Evolutionary conservation across 176 grass and related monocot genomes (phyloP), one percentile per base, ranked within the genome.

Genomic region (Hyparrhenia diplandra): DNA sequence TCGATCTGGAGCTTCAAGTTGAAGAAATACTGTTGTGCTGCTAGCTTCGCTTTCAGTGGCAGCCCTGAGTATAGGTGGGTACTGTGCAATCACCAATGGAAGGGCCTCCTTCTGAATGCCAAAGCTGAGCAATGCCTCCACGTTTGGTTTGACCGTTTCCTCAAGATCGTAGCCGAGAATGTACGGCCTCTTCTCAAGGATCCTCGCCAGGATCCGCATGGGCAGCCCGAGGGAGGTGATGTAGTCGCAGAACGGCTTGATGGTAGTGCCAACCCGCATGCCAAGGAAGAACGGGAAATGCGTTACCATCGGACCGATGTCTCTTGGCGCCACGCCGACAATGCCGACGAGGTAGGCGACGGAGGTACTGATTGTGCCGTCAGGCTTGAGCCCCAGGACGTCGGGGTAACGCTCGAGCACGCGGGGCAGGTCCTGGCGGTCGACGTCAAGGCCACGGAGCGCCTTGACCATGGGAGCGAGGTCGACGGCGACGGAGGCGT

Each of bases 281-380:
- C 92, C 88, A 1, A 98, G 90, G 80, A 94, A 91, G 82, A 89
- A 94, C 3, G 95, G 95, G n/a, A 71, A 98, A 24, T 98, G 95
- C 18, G 95, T 94, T 11, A 98, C 88, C 95, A 98, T 98, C 52
- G 95, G 95, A 4, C 95, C 95, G 4, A 98, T 94, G 64, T 98
- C 95, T 2, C 95, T 85, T 45, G 95, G 92, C 10, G 69, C 85
- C n/a, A 98, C 90, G 2, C 95, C 82, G 0, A 70, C 92, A 9
- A 98, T 84, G 69, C 95, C 91, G 0, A 98, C 90, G 7, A 98
- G 89, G 85, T 98, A 98, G 0, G 90, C 92, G 24, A 94, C 90
- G 10, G 95, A 98, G 73, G 95, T 93, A 88, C 90, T 98, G 82
- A 98, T 95, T 61, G 95, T 98, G 37, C 95, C 95, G 24, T 98